Evolutionary conservation across 2,329 filamentous ascomycete genomes (phyloP).

Genomic region (Epichloe hybrida): DNA sequence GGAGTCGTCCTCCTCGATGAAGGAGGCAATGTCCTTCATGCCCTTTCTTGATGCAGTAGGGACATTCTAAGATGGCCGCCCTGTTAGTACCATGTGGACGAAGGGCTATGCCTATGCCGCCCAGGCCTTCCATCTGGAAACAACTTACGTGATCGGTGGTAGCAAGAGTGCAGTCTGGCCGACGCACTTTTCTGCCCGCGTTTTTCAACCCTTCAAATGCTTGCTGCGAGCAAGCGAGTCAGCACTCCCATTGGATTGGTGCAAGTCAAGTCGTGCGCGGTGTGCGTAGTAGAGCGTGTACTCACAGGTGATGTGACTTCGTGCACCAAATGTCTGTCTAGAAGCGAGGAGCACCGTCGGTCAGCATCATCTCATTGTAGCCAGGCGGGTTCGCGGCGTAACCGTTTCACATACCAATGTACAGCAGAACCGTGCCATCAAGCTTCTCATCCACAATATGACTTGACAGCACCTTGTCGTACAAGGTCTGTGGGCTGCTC

Average conservation of each 20-base stretch:
- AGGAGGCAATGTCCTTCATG: conserved; percentile 85
- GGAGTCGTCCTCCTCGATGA: conserved; percentile 91
- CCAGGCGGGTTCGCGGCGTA: not conserved
- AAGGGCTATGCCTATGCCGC: not conserved
- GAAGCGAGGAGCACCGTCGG: not conserved
- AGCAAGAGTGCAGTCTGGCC: conserved; percentile 91
- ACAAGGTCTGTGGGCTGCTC: conserved; percentile 67
- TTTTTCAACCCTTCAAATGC: conserved; percentile 93
- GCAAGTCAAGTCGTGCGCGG: no score
- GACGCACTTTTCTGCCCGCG: conserved; percentile 72
- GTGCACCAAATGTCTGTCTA: conserved; percentile 90
- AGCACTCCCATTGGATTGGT: not conserved
- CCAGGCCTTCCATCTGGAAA: not conserved
- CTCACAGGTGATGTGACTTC: conserved; percentile 93
- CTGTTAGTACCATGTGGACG: conserved; percentile 5
- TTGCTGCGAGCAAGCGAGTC: conserved; percentile 43
- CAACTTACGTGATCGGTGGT: conserved; percentile 85
- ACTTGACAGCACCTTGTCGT: conserved; percentile 93
- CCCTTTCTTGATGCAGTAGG: conserved; percentile 82
- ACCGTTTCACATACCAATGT: conserved; percentile 57
- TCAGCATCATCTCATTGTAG: not conserved
- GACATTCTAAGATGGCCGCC: conserved; percentile 58
- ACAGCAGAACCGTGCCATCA: conserved; percentile 83
- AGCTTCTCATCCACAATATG: conserved; percentile 93
- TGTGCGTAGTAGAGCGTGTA: not conserved